phyloP scores from a whole-genome alignment of 805 yeast species.

The Candida tibetensis region DNA sequence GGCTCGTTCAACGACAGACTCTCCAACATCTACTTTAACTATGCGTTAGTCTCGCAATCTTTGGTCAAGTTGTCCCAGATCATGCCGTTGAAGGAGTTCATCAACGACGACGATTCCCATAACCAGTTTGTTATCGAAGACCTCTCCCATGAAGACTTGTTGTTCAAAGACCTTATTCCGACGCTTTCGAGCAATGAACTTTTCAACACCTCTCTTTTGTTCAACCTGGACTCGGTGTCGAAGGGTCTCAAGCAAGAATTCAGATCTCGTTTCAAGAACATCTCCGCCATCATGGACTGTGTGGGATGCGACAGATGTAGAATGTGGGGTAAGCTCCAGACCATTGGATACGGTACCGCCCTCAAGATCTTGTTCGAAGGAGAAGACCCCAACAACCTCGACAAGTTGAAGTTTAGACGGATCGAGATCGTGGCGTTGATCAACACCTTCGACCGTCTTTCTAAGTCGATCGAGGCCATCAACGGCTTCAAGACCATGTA shows the following conservation, averaged over 20 bases:
- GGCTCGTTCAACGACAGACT: constrained; percentile 88
- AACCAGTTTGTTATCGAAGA: constrained; percentile 48
- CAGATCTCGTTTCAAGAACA: constrained; percentile 80
- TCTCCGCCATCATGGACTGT: constrained; percentile 93
- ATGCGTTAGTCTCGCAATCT: constrained; percentile 81
- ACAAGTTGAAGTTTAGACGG: constrained; percentile 60
- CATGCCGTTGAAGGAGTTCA: constrained; percentile 26
- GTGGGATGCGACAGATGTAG: constrained; percentile 98
- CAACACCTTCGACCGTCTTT: constrained; percentile 88
- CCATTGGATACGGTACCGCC: constrained; percentile 97
- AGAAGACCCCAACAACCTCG: constrained; percentile 47
- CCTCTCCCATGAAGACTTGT: constrained; percentile 23
- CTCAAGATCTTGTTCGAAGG: constrained; percentile 85
- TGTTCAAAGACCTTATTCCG: constrained; percentile 34
- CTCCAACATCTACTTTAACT: constrained; percentile 87
- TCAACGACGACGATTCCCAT: constrained; percentile 20
- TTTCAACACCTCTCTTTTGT: constrained; percentile 46
- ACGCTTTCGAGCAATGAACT: constrained; percentile 42
- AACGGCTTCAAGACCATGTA: constrained; percentile 65
- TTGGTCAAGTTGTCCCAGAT: constrained; percentile 54
- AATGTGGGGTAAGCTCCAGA: constrained; percentile 97
- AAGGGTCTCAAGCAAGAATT: constrained; percentile 76
- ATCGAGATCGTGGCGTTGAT: constrained; percentile 87
- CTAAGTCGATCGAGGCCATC: constrained; percentile 77
- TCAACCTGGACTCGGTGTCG: constrained; percentile 44